Conservation (phyloP, 345 rosid genomes). For the Carallia pectinifolia region DNA sequence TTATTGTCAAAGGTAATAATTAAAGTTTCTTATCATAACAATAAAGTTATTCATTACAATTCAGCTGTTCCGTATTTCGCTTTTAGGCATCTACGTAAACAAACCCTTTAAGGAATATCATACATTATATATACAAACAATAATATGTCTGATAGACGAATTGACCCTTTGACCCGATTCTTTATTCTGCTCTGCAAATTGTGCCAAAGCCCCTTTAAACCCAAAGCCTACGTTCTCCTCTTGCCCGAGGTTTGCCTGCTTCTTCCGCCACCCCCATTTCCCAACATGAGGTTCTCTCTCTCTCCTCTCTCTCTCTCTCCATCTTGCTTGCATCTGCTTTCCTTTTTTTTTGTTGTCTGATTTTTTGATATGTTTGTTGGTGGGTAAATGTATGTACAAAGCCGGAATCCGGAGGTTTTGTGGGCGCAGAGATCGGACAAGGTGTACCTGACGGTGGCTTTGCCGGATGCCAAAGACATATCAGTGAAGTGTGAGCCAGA, state of each 20-base stretch:
- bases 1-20: too few species aligned
- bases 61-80: too few species aligned
- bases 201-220: too few species aligned
- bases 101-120: too few species aligned
- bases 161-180: background rate
- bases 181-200: background rate
- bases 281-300: slow-evolving; percentile 1
- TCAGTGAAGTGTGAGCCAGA: slow-evolving; percentile 72
- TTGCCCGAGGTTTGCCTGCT: background rate
- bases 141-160: too few species aligned
- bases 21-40: too few species aligned
- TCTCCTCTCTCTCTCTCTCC: background rate
- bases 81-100: too few species aligned
- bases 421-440: slow-evolving; percentile 96
- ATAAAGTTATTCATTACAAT: too few species aligned
- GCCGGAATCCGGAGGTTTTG: slow-evolving; percentile 92
- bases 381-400: slow-evolving; percentile 11
- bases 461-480: slow-evolving; percentile 82
- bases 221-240: background rate
- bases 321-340: background rate
- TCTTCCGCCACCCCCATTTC: background rate
- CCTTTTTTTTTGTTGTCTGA: background rate
- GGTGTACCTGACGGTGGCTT: slow-evolving; percentile 69
- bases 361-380: background rate
- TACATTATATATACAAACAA: too few species aligned